These are phyloP conservation scores for Yamadazyma trypodendri DNA, from an alignment of 1,139 yeast species.

Conservation along the genomic window DNA sequence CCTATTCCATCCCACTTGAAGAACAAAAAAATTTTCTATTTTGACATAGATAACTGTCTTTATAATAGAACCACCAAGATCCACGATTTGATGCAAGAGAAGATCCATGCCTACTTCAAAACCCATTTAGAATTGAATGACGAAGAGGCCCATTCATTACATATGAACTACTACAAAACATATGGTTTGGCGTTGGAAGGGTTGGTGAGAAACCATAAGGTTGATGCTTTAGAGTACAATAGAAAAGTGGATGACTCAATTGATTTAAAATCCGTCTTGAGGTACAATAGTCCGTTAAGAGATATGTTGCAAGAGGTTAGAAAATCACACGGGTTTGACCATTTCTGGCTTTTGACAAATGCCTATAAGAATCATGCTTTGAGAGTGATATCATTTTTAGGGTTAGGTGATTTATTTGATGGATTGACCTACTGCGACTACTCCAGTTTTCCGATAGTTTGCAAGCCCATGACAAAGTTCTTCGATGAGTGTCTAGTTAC, in stretches of 20 bases:
- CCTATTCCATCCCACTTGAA: slow-evolving; percentile 35
- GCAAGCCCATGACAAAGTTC: slow-evolving; percentile 76
- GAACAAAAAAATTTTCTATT: slow-evolving; percentile 62
- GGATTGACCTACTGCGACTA: slow-evolving; percentile 94
- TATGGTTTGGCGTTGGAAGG: slow-evolving; percentile 96
- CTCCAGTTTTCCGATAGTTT: slow-evolving; percentile 58
- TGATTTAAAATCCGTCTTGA: slow-evolving; percentile 73
- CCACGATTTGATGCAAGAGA: slow-evolving; percentile 84
- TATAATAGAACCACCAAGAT: slow-evolving; percentile 73
- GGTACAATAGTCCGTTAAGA: slow-evolving; percentile 57
- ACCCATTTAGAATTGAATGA: slow-evolving; percentile 58
- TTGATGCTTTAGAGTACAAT: slow-evolving; percentile 88
- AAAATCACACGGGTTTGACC: slow-evolving; percentile 32
- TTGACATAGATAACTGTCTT: slow-evolving; percentile 90
- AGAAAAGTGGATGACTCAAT: slow-evolving; percentile 86
- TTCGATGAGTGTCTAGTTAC: slow-evolving; percentile 55
- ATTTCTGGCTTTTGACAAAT: slow-evolving; percentile 85
- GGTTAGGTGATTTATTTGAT: slow-evolving; percentile 86
- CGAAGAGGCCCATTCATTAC: slow-evolving; percentile 74
- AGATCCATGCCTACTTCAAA: slow-evolving; percentile 80
- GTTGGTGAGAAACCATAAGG: slow-evolving; percentile 68
- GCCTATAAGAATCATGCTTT: slow-evolving; percentile 90
- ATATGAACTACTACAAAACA: slow-evolving; percentile 72
- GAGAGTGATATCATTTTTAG: slow-evolving; percentile 72
- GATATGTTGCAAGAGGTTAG: slow-evolving; percentile 48